Conservation (phyloP, 768 basidiomycete species). For the Naganishia kalamii region DNA sequence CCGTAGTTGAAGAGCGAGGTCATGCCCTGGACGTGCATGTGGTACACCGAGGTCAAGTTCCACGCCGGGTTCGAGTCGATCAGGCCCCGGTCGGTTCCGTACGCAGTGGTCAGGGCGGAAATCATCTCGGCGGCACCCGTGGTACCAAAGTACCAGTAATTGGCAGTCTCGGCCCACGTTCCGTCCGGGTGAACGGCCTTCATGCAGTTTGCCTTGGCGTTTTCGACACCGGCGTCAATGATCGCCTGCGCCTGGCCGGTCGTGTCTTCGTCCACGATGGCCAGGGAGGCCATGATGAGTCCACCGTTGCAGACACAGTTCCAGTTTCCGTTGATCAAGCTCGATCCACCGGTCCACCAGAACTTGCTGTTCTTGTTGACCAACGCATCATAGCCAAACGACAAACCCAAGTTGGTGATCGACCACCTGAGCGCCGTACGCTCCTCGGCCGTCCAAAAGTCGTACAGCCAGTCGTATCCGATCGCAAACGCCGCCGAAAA, state of each 20-base stretch:
- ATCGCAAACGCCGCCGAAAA: constrained; percentile 80
- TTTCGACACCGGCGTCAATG: constrained; percentile 62
- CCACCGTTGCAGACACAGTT: constrained; percentile 90
- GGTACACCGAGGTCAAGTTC: constrained; percentile 69
- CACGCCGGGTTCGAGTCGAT: constrained; percentile 65
- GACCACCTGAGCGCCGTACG: constrained; percentile 61
- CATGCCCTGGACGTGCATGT: constrained; percentile 78
- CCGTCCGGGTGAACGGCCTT: constrained; percentile 59
- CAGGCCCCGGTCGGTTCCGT: constrained; percentile 73
- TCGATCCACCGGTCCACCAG: constrained; percentile 63
- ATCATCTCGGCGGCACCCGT: constrained; percentile 86
- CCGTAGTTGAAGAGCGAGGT: constrained; percentile 57
- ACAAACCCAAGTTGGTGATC: constrained; percentile 72
- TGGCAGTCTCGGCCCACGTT: constrained; percentile 85
- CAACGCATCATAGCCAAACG: constrained; percentile 58
- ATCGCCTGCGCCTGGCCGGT: constrained; percentile 64
- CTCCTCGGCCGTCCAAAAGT: constrained; percentile 69
- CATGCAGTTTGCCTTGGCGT: constrained; percentile 72
- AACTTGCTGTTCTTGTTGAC: constrained; percentile 42
- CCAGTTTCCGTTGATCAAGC: constrained; percentile 74
- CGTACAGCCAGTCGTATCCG: constrained; percentile 94
- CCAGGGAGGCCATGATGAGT: constrained; percentile 78
- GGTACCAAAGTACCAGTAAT: constrained; percentile 69
- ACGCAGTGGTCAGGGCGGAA: constrained; percentile 72
- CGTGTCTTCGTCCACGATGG: constrained; percentile 69